phyloP scores from a whole-genome alignment of 371 early-diverging fungal genomes.

The Mucor saturninus region DNA sequence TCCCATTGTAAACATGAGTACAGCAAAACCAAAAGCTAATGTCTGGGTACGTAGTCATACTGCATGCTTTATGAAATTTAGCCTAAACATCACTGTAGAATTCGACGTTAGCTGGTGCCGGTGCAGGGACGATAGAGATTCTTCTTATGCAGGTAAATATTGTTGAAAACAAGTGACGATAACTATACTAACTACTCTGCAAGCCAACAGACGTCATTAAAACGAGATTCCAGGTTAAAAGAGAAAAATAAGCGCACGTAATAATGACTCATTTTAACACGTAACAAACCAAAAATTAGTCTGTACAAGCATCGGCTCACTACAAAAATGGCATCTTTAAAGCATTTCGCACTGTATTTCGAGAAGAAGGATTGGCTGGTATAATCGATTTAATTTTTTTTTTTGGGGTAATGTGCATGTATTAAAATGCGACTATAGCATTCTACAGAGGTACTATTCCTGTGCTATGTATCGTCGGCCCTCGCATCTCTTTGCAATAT shows the following conservation, averaged over 20 bases:
- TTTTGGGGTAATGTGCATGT: no score
- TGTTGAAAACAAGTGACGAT: no score
- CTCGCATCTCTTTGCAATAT: constrained; percentile 56
- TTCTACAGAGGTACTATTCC: constrained; percentile 57
- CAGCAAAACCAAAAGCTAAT: constrained; percentile 16
- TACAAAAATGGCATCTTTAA: constrained; percentile 43
- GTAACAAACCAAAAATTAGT: constrained; percentile 22
- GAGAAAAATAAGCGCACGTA: background rate
- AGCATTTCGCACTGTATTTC: constrained; percentile 36
- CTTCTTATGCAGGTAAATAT: constrained; percentile 33
- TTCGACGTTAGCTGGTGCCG: constrained; percentile 39
- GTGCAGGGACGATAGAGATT: constrained; percentile 34
- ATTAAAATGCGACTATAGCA: constrained; percentile 18
- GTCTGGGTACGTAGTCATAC: background rate
- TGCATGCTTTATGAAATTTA: background rate
- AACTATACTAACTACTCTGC: background rate
- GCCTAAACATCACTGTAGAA: constrained; percentile 6
- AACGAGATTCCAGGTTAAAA: constrained; percentile 46
- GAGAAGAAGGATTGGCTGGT: constrained; percentile 39
- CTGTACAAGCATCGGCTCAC: constrained; percentile 36
- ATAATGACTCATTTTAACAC: background rate
- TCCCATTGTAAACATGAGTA: background rate
- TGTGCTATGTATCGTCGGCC: constrained; percentile 56
- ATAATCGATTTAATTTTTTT: background rate
- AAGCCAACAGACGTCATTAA: constrained; percentile 54